phyloP scores from a whole-genome alignment of 345 rosid species.

The Geranium rotundifolium region DNA sequence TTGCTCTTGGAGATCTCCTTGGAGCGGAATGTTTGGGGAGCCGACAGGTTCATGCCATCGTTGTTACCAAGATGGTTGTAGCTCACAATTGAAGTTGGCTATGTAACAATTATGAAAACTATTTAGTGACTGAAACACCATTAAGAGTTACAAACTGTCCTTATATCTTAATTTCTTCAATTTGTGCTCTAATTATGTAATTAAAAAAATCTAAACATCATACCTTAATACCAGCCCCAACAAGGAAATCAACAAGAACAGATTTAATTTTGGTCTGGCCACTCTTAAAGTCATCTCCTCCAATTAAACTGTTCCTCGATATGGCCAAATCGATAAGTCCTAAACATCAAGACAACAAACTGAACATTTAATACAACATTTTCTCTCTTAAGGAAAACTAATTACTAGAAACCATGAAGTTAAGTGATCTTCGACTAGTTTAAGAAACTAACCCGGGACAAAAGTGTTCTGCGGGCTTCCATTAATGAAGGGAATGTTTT shows the following conservation, averaged over 20 bases:
- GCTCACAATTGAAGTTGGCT: conserved; percentile 98
- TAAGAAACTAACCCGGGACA: conserved; percentile 55
- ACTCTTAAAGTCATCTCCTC: conserved; percentile 98
- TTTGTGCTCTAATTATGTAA: no score
- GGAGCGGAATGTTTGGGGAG: conserved; percentile 92
- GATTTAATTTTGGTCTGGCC: conserved; percentile 99
- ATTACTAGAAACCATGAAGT: no score
- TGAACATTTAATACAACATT: no score
- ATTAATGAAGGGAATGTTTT: conserved; percentile 86
- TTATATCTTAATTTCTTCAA: no score
- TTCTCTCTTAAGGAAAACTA: no score
- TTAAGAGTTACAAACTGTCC: no score
- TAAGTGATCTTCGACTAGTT: background rate
- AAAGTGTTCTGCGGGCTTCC: conserved; percentile 99
- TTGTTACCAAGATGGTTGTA: conserved; percentile 98
- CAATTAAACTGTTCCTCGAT: conserved; percentile 67
- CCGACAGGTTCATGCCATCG: conserved; percentile 95
- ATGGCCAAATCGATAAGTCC: conserved; percentile 90
- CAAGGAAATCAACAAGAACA: conserved; percentile 90
- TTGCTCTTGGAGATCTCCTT: conserved; percentile 97
- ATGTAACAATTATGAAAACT: background rate
- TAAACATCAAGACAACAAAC: conserved; percentile 10
- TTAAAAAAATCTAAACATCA: no score
- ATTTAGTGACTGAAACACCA: no score
- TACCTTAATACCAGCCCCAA: conserved; percentile 98